Conservation (phyloP, 2,329 filamentous ascomycete genomes). For the Botrytis fabae region DNA sequence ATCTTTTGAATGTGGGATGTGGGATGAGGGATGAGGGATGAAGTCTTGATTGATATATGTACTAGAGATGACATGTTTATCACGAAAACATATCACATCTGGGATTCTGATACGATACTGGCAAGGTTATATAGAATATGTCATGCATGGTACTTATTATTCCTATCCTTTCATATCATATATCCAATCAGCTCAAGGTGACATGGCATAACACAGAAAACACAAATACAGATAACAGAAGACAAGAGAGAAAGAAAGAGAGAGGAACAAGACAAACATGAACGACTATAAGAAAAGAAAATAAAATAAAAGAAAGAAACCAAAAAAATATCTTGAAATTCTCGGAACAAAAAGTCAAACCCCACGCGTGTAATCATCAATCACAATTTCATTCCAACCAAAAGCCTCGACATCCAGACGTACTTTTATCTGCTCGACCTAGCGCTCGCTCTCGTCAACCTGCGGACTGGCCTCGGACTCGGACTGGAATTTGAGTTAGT, state of each 20-base stretch:
- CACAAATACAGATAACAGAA: not conserved
- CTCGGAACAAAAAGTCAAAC: not conserved
- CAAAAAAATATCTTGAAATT: not conserved
- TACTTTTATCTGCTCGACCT: not conserved
- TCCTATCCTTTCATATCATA: not conserved
- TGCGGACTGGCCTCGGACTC: not conserved
- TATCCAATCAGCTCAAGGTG: not conserved
- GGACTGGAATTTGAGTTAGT: not conserved
- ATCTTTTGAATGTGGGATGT: not conserved
- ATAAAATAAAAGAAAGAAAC: not conserved
- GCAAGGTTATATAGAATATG: not conserved
- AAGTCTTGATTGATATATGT: not conserved
- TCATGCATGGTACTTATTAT: not conserved
- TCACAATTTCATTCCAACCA: not conserved
- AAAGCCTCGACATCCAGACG: not conserved
- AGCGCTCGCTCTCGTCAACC: not conserved
- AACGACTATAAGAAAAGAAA: not conserved
- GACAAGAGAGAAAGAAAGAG: not conserved
- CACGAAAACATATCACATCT: not conserved
- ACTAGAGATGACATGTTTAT: not conserved
- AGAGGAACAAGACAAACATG: not conserved
- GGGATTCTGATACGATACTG: not conserved
- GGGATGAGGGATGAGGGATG: not conserved
- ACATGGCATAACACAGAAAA: not conserved
- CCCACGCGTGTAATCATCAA: not conserved